A percentile compares a stretch with the other conserved stretches of the same genome.
phyloP scores from a whole-genome alignment of 2,329 filamentous ascomycete genomes.

The Colletotrichum noveboracense region DNA sequence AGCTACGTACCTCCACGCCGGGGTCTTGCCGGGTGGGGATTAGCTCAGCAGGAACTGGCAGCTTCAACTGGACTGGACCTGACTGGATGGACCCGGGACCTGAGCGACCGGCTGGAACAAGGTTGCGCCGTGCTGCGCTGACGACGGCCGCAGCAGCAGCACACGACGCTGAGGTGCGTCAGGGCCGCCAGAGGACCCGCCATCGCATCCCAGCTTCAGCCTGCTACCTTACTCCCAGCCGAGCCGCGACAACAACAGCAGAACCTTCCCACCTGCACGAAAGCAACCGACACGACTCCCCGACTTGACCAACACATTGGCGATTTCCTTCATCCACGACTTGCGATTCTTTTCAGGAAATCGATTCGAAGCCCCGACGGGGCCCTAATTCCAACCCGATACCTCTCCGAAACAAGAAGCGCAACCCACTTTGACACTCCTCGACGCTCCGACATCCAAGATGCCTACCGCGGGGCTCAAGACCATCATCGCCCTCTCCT shows the following conservation, averaged over 20 bases:
- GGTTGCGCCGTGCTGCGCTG: slow-evolving; percentile 13
- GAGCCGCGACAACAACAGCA: slow-evolving; percentile 9
- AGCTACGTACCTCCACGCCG: slow-evolving; percentile 18
- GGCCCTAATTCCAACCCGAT: slow-evolving; percentile 13
- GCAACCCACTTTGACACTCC: background rate
- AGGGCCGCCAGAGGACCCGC: slow-evolving; percentile 10
- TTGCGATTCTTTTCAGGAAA: background rate
- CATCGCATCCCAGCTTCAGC: slow-evolving; percentile 20
- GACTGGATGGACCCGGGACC: background rate
- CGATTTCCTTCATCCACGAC: background rate
- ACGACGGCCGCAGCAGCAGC: background rate
- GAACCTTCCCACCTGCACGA: background rate
- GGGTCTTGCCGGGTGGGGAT: slow-evolving; percentile 3
- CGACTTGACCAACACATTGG: background rate
- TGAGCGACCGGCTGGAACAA: slow-evolving; percentile 11
- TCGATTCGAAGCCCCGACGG: slow-evolving; percentile 10
- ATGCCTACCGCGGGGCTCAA: slow-evolving; percentile 89
- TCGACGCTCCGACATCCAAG: slow-evolving; percentile 31
- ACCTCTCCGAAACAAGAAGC: slow-evolving; percentile 15
- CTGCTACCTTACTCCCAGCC: background rate
- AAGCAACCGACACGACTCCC: background rate
- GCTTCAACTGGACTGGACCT: background rate
- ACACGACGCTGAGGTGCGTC: slow-evolving; percentile 7
- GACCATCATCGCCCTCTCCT: slow-evolving; percentile 98
- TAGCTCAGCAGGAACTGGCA: background rate